Evolutionary conservation across 257 asterid species (phyloP), one percentile per base, ranked within the genome.

Genomic region (Penstemon newberryi): DNA sequence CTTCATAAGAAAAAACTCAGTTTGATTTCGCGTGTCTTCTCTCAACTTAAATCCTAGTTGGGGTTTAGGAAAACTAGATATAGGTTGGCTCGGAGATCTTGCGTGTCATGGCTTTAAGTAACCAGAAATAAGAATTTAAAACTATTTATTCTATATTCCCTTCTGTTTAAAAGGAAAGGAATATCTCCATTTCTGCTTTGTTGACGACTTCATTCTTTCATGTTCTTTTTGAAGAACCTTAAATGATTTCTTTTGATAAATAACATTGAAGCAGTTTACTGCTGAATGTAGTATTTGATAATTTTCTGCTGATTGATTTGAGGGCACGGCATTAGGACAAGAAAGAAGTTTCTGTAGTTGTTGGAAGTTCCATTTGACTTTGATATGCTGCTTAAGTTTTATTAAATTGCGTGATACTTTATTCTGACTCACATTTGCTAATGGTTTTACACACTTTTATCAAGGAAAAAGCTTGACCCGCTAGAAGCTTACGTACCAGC

Each of bases 381-480:
- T 50, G 50, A 45, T 2, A 25, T 2, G 69, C 56, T 46, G 44
- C 15, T n/a, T 53, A n/a, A 8, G 5, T 69, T 44, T 59, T 12
- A 7, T 47, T 33, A 25, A 13, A 19, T 51, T 5, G 4, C 59
- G 19, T 15, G 43, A 38, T 25, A 25, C 2, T 69, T 65, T 55
- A n/a, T 53, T 50, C 61, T 11, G 54, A 4, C 12, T 36, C 11
- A 40, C 54, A 4, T 25, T 8, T 63, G 36, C 65, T 56, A 63
- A 72, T 49, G 52, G 15, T 60, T 52, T 62, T 45, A 45, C 13
- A 0, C 18, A 43, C 50, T 66, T 66, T 62, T 64, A 47, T 58
- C 66, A 69, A 93, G 97, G 97, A 93, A 93, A 82, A 91, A 72
- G 87, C 97, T 93, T 69, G 99, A 93, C 71, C 99, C 99, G 0